Evolutionary conservation across 2,329 filamentous ascomycete genomes (phyloP).

Genomic region (Clonostachys byssicola): DNA sequence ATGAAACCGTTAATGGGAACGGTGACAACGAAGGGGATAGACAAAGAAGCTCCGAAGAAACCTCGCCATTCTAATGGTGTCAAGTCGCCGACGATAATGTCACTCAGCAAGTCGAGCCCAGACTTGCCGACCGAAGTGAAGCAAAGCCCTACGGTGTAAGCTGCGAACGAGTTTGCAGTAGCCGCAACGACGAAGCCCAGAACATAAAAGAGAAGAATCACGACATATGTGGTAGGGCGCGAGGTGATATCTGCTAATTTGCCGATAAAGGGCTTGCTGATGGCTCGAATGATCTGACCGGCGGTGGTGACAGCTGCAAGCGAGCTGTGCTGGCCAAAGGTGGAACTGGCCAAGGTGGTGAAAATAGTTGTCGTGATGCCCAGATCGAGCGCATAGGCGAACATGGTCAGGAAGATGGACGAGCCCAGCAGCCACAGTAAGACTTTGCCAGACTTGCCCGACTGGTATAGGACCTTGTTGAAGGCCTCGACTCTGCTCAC

Average conservation of each 20-base stretch:
- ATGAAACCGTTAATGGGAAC: conserved; percentile 35
- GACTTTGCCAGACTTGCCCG: conserved; percentile 22
- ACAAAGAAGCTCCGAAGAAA: conserved; percentile 21
- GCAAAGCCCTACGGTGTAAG: conserved; percentile 27
- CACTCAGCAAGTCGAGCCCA: conserved; percentile 26
- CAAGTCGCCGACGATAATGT: conserved; percentile 28
- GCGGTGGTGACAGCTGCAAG: conserved; percentile 23
- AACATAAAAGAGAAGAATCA: conserved; percentile 30
- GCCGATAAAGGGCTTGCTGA: conserved; percentile 30
- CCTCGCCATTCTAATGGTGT: conserved; percentile 28
- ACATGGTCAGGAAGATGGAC: conserved; percentile 29
- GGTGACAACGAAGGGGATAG: conserved; percentile 26
- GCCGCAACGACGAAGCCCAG: conserved; percentile 26
- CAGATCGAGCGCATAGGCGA: conserved; percentile 29
- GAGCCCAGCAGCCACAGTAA: conserved; percentile 26
- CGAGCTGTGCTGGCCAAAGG: conserved; percentile 21
- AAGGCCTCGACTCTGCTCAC: conserved; percentile 29
- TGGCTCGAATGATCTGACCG: conserved; percentile 27
- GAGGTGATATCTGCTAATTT: conserved; percentile 31
- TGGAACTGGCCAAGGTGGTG: conserved; percentile 23
- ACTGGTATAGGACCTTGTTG: conserved; percentile 31
- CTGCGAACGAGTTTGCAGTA: conserved; percentile 18
- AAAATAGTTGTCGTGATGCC: conserved; percentile 28
- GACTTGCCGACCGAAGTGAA: conserved; percentile 30
- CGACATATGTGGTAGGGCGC: conserved; percentile 29